Evolutionary conservation across 2,329 filamentous ascomycete genomes (phyloP).

Genomic region (Fusarium torreyae): DNA sequence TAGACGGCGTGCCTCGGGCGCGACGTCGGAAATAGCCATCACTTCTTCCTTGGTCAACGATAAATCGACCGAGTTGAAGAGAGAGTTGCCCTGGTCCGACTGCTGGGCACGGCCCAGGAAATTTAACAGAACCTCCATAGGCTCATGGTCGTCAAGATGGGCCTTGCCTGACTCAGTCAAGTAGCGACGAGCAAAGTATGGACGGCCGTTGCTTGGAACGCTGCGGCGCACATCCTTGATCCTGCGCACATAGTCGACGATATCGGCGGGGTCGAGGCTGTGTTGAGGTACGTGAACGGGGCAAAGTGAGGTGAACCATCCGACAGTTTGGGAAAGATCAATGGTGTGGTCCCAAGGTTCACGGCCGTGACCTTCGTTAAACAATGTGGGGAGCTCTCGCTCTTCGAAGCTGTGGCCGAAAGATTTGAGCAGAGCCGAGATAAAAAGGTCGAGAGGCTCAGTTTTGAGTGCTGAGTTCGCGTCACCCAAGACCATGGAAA

Average conservation of each 20-base stretch:
- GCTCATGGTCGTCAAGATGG: constrained; percentile 1
- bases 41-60: constrained; percentile 12
- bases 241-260: constrained; percentile 18
- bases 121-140: constrained; percentile 35
- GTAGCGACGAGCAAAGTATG: constrained; percentile 33
- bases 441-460: constrained; percentile 57
- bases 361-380: constrained; percentile 60
- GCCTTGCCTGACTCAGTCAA: neutral
- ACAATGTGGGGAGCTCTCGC: constrained; percentile 55
- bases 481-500: constrained; percentile 36
- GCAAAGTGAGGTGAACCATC: constrained; percentile 63
- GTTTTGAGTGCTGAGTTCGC: constrained; percentile 54
- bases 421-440: constrained; percentile 54
- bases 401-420: constrained; percentile 55
- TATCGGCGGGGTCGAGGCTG: neutral
- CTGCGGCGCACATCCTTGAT: constrained; percentile 32
- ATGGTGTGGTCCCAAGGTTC: constrained; percentile 54
- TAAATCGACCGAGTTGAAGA: constrained; percentile 11
- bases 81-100: neutral
- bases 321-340: constrained; percentile 59
- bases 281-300: constrained; percentile 49
- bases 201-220: constrained; percentile 27
- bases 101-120: constrained; percentile 32
- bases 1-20: constrained; percentile 9
- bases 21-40: constrained; percentile 22